Conservation (phyloP, 2,329 filamentous ascomycete genomes). For the Aspergillus cejpii region DNA sequence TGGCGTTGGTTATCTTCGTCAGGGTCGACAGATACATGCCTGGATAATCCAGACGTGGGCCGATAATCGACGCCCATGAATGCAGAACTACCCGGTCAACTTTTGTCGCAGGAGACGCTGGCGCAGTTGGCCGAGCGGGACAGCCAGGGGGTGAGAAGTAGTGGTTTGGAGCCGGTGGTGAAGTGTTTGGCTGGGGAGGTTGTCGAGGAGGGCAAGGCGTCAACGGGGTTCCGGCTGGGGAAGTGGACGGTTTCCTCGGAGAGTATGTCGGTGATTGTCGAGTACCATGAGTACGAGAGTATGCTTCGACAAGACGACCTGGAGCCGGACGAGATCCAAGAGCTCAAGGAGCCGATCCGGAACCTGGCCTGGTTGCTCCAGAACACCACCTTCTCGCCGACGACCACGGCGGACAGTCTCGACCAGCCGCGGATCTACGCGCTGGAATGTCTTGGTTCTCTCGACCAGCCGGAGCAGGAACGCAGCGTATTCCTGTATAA, state of each 20-base stretch:
- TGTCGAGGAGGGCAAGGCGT: conserved; percentile 14
- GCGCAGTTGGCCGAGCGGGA: conserved; percentile 11
- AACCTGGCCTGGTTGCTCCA: conserved; percentile 26
- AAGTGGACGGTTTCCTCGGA: conserved; percentile 13
- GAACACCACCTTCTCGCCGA: conserved; percentile 20
- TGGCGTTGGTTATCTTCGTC: conserved; percentile 12
- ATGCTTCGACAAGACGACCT: conserved; percentile 19
- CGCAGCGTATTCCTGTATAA: conserved; percentile 23
- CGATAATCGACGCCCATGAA: conserved; percentile 18
- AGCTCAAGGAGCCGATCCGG: conserved; percentile 22
- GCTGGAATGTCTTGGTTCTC: conserved; percentile 23
- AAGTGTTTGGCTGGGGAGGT: conserved; percentile 20
- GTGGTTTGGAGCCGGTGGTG: conserved; percentile 22
- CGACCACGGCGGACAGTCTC: conserved; percentile 1
- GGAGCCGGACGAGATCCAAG: conserved; percentile 19
- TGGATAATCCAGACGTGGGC: conserved; percentile 20
- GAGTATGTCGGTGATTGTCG: conserved; percentile 17
- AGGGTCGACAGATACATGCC: conserved; percentile 18
- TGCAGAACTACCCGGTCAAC: conserved; percentile 15
- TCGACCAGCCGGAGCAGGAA: conserved; percentile 22
- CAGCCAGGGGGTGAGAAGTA: conserved; percentile 15
- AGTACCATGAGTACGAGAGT: conserved; percentile 25
- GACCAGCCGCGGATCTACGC: conserved; percentile 26
- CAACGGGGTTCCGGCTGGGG: conserved; percentile 19
- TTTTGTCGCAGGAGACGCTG: conserved; percentile 19